phyloP scores from a whole-genome alignment of 768 basidiomycete genomes.

The Auriculariales sp. region DNA sequence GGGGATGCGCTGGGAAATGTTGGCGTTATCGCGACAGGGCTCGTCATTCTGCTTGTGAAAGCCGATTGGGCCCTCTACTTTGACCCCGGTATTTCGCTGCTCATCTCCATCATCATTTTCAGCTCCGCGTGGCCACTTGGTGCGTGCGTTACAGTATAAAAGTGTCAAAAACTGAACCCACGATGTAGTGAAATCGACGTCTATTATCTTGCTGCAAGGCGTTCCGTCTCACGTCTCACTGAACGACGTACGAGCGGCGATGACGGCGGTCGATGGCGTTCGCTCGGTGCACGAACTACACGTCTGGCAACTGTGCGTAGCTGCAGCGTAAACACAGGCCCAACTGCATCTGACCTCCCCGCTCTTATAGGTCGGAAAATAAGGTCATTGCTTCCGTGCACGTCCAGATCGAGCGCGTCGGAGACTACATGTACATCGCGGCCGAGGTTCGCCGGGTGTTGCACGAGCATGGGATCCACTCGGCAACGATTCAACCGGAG shows the following conservation, averaged over 20 bases:
- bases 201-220: slow-evolving; percentile 89
- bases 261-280: slow-evolving; percentile 73
- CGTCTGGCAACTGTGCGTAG: slow-evolving; percentile 94
- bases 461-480: slow-evolving; percentile 83
- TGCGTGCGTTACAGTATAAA: slow-evolving; percentile 18
- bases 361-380: no score
- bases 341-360: no score
- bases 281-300: slow-evolving; percentile 86
- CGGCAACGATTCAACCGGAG: slow-evolving; percentile 88
- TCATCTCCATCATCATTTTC: slow-evolving; percentile 95
- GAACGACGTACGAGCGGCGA: slow-evolving; percentile 74
- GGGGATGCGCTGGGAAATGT: slow-evolving; percentile 97
- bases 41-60: slow-evolving; percentile 81
- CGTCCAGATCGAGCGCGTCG: slow-evolving; percentile 64
- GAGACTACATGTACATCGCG: slow-evolving; percentile 87
- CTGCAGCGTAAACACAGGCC: no score
- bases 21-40: slow-evolving; percentile 89
- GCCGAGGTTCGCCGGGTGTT: slow-evolving; percentile 69
- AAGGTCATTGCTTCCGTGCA: slow-evolving; percentile 95
- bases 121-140: slow-evolving; percentile 86
- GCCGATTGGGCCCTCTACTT: slow-evolving; percentile 84
- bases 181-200: slow-evolving; percentile 64
- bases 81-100: slow-evolving; percentile 83
- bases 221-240: slow-evolving; percentile 83
- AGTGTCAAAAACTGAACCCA: slow-evolving; percentile 10